Evolutionary conservation across 176 grass and related monocot genomes (phyloP).

Genomic region (Zea luxurians): DNA sequence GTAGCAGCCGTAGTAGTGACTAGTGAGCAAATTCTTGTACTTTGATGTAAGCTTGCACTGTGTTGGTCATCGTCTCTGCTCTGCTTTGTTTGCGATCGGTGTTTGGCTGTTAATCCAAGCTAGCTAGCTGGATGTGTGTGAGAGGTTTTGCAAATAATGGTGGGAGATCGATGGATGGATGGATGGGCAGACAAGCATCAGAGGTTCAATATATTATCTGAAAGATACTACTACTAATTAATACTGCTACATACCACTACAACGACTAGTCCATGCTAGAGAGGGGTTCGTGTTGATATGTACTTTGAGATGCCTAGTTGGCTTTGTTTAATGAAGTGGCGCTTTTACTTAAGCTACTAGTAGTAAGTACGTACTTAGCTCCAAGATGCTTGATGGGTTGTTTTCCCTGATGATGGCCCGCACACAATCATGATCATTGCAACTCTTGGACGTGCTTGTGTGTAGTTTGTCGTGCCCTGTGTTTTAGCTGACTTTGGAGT

Average conservation of each 20-base stretch:
- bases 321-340: constrained; percentile 42
- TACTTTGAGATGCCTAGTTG: constrained; percentile 38
- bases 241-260: too few relatives aligned
- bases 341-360: constrained; percentile 37
- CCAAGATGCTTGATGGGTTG: constrained; percentile 6
- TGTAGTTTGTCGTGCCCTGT: constrained; percentile 1
- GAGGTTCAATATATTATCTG: constrained; percentile 18
- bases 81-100: not conserved
- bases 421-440: constrained; percentile 30
- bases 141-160: constrained; percentile 41
- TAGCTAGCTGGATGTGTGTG: constrained; percentile 21
- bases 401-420: constrained; percentile 35
- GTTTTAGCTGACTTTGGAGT: constrained; percentile 27
- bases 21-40: constrained; percentile 1
- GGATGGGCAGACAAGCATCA: not conserved
- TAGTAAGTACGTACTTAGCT: constrained; percentile 9
- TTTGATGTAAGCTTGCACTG: constrained; percentile 28
- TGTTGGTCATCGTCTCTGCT: not conserved
- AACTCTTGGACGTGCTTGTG: constrained; percentile 25
- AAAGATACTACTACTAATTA: constrained; percentile 9
- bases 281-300: constrained; percentile 29
- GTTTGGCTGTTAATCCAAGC: constrained; percentile 29
- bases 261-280: not conserved
- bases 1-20: not conserved
- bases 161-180: not conserved